A percentile compares a stretch with the other conserved stretches of the same genome.
These are phyloP conservation scores for Verticillium longisporum DNA, from an alignment of 2,329 filamentous ascomycete species.

Conservation along the genomic window DNA sequence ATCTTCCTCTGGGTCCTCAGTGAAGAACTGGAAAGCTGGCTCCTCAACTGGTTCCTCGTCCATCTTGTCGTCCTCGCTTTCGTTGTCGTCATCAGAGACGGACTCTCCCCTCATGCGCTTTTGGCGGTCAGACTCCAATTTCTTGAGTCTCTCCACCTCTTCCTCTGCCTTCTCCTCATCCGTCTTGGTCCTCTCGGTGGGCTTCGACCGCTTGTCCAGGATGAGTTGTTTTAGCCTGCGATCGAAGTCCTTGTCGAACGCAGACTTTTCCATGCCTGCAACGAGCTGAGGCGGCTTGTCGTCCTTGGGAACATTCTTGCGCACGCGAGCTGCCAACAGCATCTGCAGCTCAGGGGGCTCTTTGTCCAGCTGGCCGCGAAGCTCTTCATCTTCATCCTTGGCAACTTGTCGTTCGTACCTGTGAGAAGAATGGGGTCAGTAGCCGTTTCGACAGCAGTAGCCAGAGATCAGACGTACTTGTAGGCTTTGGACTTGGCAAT, in stretches of 20 bases:
- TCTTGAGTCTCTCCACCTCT: slow-evolving; percentile 67
- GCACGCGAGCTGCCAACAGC: slow-evolving; percentile 53
- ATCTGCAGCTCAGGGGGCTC: slow-evolving; percentile 70
- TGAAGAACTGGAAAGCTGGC: slow-evolving; percentile 22
- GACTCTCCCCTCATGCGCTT: slow-evolving; percentile 82
- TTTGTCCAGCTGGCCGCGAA: slow-evolving; percentile 78
- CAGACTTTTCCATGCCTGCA: slow-evolving; percentile 54
- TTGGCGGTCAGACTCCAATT: slow-evolving; percentile 75
- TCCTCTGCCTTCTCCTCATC: slow-evolving; percentile 78
- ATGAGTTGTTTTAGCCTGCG: slow-evolving; percentile 73
- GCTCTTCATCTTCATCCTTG: slow-evolving; percentile 89
- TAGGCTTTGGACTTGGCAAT: slow-evolving; percentile 95
- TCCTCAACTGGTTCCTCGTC: slow-evolving; percentile 24
- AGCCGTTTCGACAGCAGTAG: too few species aligned
- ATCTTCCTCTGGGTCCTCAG: slow-evolving; percentile 44
- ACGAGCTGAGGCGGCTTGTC: slow-evolving; percentile 20
- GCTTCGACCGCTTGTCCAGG: slow-evolving; percentile 76
- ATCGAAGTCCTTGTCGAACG: slow-evolving; percentile 84
- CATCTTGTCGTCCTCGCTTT: slow-evolving; percentile 28
- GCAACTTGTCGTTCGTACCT: slow-evolving; percentile 78
- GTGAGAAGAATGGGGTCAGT: background rate
- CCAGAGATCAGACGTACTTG: slow-evolving; percentile 42
- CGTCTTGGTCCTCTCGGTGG: slow-evolving; percentile 83
- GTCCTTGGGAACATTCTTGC: slow-evolving; percentile 16
- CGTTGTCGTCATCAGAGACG: slow-evolving; percentile 53